Conservation (phyloP, 1,284 basidiomycete species). For the Cryptococcus neoformans region DNA sequence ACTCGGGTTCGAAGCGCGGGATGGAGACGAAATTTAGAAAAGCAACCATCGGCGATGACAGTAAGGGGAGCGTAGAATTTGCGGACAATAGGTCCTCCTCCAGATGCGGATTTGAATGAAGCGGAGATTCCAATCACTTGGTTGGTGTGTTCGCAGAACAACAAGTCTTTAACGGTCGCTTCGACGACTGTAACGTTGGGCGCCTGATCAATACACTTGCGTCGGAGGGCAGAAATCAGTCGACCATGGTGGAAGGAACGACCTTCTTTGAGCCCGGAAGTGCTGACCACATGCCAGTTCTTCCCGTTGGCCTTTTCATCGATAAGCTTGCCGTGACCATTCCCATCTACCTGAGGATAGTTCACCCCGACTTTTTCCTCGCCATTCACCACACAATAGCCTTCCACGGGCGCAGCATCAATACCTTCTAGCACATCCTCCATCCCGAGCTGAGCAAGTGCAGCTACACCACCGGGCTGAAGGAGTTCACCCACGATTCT, state of each 20-base stretch:
- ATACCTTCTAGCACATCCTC: conserved; percentile 71
- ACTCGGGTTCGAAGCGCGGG: conserved; percentile 43
- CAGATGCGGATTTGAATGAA: conserved; percentile 45
- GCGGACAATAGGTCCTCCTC: neutral
- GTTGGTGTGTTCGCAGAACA: conserved; percentile 59
- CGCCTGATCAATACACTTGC: conserved; percentile 56
- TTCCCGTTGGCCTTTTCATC: neutral
- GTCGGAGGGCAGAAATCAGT: conserved; percentile 77
- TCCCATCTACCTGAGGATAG: conserved; percentile 67
- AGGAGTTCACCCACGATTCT: conserved; percentile 96
- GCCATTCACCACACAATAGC: conserved; percentile 78
- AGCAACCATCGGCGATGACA: conserved; percentile 91
- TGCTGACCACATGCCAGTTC: conserved; percentile 32
- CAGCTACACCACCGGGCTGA: conserved; percentile 86
- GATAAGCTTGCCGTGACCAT: neutral
- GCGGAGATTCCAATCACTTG: conserved; percentile 64
- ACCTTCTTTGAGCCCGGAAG: conserved; percentile 54
- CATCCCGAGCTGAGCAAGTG: conserved; percentile 74
- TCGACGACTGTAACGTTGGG: conserved; percentile 62
- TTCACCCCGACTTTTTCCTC: conserved; percentile 62
- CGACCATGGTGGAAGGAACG: conserved; percentile 93
- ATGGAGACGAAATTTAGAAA: conserved; percentile 70
- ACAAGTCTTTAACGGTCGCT: conserved; percentile 73
- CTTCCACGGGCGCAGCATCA: conserved; percentile 78
- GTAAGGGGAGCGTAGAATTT: conserved; percentile 68